Conservation (phyloP, 371 early-diverging fungal species). For the Mortierella sp. region DNA sequence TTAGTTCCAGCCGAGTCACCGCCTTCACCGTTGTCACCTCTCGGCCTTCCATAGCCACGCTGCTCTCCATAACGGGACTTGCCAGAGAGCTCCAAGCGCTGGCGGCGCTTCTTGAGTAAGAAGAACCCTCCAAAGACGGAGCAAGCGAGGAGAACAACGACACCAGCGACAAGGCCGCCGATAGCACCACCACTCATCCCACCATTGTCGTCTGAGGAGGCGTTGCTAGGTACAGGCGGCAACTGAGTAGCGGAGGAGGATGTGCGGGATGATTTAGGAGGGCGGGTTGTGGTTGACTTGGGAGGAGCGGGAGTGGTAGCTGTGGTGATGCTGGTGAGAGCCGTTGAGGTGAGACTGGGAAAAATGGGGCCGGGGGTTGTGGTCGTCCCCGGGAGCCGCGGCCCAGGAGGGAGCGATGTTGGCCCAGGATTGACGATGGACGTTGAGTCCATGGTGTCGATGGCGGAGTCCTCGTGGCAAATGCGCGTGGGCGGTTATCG, state of each 20-base stretch:
- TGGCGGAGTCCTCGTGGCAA: neutral
- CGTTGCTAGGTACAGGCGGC: neutral
- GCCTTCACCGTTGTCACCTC: neutral
- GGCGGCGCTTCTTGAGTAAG: conserved; percentile 37
- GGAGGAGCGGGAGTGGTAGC: neutral
- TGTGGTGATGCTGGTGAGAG: neutral
- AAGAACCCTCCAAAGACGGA: conserved; percentile 27
- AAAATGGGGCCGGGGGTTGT: too few species aligned
- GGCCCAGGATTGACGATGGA: neutral
- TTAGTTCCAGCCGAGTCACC: neutral
- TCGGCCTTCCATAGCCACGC: conserved; percentile 3
- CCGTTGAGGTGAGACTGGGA: neutral
- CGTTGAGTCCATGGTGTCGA: conserved; percentile 1
- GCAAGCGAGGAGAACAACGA: conserved; percentile 20
- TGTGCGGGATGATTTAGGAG: neutral
- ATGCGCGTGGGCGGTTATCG: neutral
- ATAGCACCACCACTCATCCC: conserved; percentile 43
- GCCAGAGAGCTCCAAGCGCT: conserved; percentile 30
- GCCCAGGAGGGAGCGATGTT: neutral
- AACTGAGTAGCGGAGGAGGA: neutral
- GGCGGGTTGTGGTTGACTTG: neutral
- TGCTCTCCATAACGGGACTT: neutral
- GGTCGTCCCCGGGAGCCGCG: too few species aligned
- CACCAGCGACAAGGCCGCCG: conserved; percentile 32
- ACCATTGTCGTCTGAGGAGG: neutral